Evolutionary conservation across 1,284 basidiomycete species (phyloP).

Genomic region (Apiotrichum montevideense): DNA sequence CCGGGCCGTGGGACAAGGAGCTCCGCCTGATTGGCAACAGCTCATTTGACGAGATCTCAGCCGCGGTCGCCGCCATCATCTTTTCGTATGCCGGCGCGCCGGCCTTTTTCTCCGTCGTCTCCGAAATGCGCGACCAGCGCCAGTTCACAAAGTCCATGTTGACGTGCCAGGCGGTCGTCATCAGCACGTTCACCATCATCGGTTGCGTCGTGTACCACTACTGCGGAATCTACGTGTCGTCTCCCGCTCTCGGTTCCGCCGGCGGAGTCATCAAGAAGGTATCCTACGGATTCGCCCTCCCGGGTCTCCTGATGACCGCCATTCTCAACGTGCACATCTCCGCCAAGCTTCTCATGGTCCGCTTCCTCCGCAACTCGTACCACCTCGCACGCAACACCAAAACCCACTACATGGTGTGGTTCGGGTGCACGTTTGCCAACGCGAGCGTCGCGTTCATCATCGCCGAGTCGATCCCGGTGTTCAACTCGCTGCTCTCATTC

Average conservation of each 20-base stretch:
- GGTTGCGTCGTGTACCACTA: slow-evolving; percentile 12
- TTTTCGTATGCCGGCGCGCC: slow-evolving; percentile 31
- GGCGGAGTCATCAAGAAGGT: slow-evolving; percentile 40
- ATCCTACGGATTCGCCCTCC: slow-evolving; percentile 39
- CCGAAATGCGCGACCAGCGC: slow-evolving; percentile 37
- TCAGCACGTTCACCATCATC: slow-evolving; percentile 14
- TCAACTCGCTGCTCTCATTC: slow-evolving; percentile 24
- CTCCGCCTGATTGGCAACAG: slow-evolving; percentile 22
- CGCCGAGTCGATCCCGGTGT: slow-evolving; percentile 21
- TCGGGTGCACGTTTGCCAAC: slow-evolving; percentile 43
- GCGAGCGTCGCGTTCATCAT: slow-evolving; percentile 13
- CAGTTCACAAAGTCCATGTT: slow-evolving; percentile 27
- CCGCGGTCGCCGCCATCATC: slow-evolving; percentile 28
- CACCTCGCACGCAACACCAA: slow-evolving; percentile 57
- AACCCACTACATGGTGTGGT: slow-evolving; percentile 48
- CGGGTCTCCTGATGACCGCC: slow-evolving; percentile 29
- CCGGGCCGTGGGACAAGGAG: slow-evolving; percentile 17
- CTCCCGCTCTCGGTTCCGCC: slow-evolving; percentile 42
- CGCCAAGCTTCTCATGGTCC: slow-evolving; percentile 57
- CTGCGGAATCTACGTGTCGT: slow-evolving; percentile 8
- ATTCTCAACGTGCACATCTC: slow-evolving; percentile 42
- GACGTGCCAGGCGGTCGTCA: slow-evolving; percentile 25
- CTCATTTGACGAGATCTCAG: slow-evolving; percentile 22
- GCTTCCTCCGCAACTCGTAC: slow-evolving; percentile 54
- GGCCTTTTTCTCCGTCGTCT: slow-evolving; percentile 30